phyloP scores from a whole-genome alignment of 169 alveolate genomes.

The Cryptosporidium meleagridis region DNA sequence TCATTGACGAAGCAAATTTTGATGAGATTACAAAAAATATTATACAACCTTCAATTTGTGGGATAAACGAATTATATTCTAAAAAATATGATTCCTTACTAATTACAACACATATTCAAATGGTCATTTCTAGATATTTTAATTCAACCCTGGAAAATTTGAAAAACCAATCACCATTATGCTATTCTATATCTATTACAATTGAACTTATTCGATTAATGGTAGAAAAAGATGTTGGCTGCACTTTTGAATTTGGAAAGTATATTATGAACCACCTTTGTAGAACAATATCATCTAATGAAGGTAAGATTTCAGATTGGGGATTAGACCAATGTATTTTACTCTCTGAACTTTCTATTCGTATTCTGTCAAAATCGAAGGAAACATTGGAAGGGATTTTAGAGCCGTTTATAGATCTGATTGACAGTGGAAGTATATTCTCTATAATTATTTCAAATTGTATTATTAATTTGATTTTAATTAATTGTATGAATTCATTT shows the following conservation, averaged over 20 bases:
- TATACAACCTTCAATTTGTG: conserved; percentile 7
- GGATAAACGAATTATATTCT: conserved; percentile 12
- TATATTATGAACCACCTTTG: conserved; percentile 63
- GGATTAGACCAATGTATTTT: conserved; percentile 12
- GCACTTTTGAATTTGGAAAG: conserved; percentile 40
- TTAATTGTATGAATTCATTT: conserved; percentile 28
- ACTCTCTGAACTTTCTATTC: conserved; percentile 16
- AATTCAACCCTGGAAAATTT: neutral
- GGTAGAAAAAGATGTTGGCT: conserved; percentile 1
- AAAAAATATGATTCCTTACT: neutral
- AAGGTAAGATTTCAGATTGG: conserved; percentile 28
- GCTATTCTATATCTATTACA: conserved; percentile 22
- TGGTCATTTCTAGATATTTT: conserved; percentile 31
- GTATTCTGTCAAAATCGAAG: conserved; percentile 1
- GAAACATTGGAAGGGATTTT: neutral
- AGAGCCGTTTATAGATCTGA: neutral
- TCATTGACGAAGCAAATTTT: neutral
- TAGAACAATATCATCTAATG: neutral
- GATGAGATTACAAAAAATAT: neutral
- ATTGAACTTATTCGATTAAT: conserved; percentile 11
- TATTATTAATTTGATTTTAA: conserved; percentile 9
- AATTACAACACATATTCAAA: conserved; percentile 42
- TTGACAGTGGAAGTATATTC: neutral
- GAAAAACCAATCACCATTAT: neutral
- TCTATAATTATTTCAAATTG: conserved; percentile 22